Evolutionary conservation across 2,329 filamentous ascomycete genomes (phyloP), one percentile per base, ranked within the genome.

Genomic region (Ploettnerulaceae sp.): DNA sequence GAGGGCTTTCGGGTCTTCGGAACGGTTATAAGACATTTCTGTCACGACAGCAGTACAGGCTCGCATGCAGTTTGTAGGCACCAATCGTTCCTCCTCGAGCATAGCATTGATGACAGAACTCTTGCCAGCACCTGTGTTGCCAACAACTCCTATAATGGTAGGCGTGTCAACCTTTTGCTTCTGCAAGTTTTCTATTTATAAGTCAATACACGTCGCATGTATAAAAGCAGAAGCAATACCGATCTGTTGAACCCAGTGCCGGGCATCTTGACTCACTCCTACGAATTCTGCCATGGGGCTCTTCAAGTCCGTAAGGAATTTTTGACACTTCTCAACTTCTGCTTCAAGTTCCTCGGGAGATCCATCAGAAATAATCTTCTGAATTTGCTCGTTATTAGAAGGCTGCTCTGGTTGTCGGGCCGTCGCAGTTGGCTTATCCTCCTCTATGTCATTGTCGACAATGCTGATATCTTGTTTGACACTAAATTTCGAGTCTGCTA

Each of bases 41-140:
- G 69, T 72, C 1, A 73, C 68, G 2, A 72, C 70, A 11, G 69
- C 68, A 1, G 71, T 73, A 34, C 70, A 72, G 7, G 71, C 71
- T 25, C 68, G 60, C 69, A 73, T 72, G 53, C 68, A 72, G 36
- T 71, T 73, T 0, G 68, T 72, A 0, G 70, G 71, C 0, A 73
- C 66, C 2, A 73, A 57, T 3, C 66, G 64, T 51, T 74, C 69
- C 52, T 73, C 68, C 26, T 72, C 69, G 1, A 73, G 61, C 47
- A 74, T 15, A 8, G 54, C 53, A 39, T 58, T 58, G 32, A 57
- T 51, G 1, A 58, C 24, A 9, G 46, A 46, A 3, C 44, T 46
- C 26, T 58, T 57, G 3, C 56, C 54, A 26, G 32, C 31, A 5
- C 54, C 54, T 11, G 54, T 56, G 17, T 37, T 25, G 3, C 56